phyloP scores from a whole-genome alignment of 805 yeast genomes.

The Henningerozyma blattae region DNA sequence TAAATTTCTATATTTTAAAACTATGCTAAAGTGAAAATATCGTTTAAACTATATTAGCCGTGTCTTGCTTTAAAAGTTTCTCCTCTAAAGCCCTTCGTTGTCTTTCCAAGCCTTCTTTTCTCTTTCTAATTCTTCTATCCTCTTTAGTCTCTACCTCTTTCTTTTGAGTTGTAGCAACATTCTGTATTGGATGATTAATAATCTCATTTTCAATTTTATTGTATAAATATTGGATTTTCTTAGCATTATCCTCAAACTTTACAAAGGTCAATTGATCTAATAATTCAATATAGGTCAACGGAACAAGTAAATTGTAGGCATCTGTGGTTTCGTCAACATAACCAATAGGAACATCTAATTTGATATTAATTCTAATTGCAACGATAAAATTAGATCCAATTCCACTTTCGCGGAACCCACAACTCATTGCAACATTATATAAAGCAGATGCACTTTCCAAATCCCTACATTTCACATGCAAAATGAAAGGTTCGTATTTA shows the following conservation, averaged over 20 bases:
- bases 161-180: background rate
- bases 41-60: constrained; percentile 7
- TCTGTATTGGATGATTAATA: constrained; percentile 15
- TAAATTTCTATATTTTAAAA: background rate
- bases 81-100: constrained; percentile 10
- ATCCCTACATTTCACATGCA: constrained; percentile 72
- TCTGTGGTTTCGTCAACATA: constrained; percentile 27
- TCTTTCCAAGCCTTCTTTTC: constrained; percentile 31
- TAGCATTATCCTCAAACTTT: constrained; percentile 54
- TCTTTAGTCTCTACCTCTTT: constrained; percentile 38
- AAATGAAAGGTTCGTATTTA: constrained; percentile 76
- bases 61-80: constrained; percentile 3
- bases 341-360: constrained; percentile 70
- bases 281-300: constrained; percentile 36
- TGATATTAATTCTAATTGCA: constrained; percentile 58
- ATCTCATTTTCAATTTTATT: constrained; percentile 27
- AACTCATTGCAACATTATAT: constrained; percentile 62
- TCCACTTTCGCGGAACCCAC: constrained; percentile 83
- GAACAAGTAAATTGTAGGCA: constrained; percentile 33
- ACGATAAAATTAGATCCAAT: constrained; percentile 70
- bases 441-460: constrained; percentile 44
- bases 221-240: constrained; percentile 40
- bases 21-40: too few species aligned
- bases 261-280: constrained; percentile 45
- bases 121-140: constrained; percentile 42